Conservation (phyloP, 257 asterid genomes). For the Fraxinus americana region DNA sequence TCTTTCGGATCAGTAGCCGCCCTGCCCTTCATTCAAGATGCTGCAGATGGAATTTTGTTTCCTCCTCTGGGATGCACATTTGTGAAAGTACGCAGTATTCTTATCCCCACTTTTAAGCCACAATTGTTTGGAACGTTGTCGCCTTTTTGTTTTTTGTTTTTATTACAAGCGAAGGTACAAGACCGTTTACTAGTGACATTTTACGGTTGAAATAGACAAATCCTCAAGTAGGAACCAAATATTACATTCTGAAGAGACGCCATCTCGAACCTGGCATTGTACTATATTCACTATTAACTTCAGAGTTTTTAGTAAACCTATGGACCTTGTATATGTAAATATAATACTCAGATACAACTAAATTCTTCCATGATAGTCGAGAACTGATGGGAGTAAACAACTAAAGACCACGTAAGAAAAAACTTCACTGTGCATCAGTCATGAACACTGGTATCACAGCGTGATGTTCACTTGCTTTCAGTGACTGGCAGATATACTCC, state of each 20-base stretch:
- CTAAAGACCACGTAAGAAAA: not conserved
- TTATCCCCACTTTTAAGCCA: too few relatives aligned
- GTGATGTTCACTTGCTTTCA: constrained; percentile 57
- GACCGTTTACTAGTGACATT: too few relatives aligned
- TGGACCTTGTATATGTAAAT: not conserved
- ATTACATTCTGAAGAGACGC: not conserved
- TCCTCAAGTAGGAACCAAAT: not conserved
- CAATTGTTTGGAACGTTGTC: too few relatives aligned
- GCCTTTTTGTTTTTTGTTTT: too few relatives aligned
- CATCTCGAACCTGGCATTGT: not conserved
- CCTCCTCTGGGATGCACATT: too few relatives aligned
- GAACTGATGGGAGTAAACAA: constrained; percentile 4
- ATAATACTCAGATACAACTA: constrained; percentile 8
- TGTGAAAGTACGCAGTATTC: too few relatives aligned
- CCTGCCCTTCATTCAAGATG: too few relatives aligned
- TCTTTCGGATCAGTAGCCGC: too few relatives aligned
- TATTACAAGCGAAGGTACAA: too few relatives aligned
- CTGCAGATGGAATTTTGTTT: too few relatives aligned
- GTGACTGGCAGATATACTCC: constrained; percentile 80
- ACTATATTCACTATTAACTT: not conserved
- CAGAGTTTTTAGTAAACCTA: not conserved
- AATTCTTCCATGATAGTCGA: not conserved
- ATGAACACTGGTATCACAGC: not conserved
- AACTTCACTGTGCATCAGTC: constrained; percentile 8
- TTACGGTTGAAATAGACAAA: not conserved